Base-by-base conservation (phyloP, 441 rosid genomes). In the Populus tomentosa region DNA sequence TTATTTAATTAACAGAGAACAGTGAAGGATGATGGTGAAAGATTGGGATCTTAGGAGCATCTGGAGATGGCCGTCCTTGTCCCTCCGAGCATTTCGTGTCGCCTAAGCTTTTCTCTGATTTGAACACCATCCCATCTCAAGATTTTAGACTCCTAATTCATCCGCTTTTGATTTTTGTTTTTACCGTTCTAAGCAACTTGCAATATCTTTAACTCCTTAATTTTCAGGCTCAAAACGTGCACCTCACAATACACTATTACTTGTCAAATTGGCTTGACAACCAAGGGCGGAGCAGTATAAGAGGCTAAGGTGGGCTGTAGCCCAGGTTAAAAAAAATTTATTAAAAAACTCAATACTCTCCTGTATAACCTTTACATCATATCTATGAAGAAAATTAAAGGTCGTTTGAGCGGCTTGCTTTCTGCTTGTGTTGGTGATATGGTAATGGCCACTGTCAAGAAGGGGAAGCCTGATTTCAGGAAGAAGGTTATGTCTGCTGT, bases 11-110 rank as follows among this genome's bases (percentile, higher is more conserved):
- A n/a, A 26, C 1, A 18, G 8, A 16, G 4, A 32, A 32, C 40
- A 67, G 46, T 67, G 70, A 20, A 6, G 20, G 33, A 33, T 46
- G 70, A 20, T 33, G 20, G 38, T 6, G 40, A 33, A 28, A 30
- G 69, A 24, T 64, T 21, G 30, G 28, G 30, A 30, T 20, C 23
- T 42, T 46, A 63, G 53, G 69, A 42, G 79, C 80, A 76, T 79
- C 86, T 64, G 67, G 81, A 74, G 50, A 28, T 40, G 71, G 71
- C 72, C 63, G 79, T 81, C 81, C 69, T 36, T 69, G 71, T 81
- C 82, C 9, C 3, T 24, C 75, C 61, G 21, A 76, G 79, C 72
- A 20, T 81, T 73, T 46, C 81, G 77, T 71, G 79, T 74, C 76
- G 5, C 53, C 20, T 1, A 65, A 70, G 71, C 71, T 46, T 46